These are phyloP conservation scores for Penicillium ucsense DNA, from an alignment of 495 filamentous ascomycete genomes.

Conservation along the genomic window DNA sequence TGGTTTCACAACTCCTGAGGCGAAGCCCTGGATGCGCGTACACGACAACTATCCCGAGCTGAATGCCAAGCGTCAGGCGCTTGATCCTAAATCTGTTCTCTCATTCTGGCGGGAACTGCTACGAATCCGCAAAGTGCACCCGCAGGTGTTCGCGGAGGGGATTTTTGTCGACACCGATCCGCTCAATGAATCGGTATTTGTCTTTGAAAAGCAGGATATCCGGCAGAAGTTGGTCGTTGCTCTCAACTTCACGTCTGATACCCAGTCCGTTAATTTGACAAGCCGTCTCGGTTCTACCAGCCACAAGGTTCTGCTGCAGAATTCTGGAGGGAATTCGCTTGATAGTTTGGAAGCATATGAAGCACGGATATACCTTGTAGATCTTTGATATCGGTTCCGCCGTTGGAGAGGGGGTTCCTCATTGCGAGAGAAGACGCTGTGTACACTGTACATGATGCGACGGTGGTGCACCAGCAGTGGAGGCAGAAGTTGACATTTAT, in stretches of 20 bases:
- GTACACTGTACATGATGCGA: too few relatives aligned
- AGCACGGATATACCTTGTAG: conserved; percentile 12
- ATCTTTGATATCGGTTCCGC: not conserved
- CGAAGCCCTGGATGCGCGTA: conserved; percentile 49
- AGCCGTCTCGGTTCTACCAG: conserved; percentile 2
- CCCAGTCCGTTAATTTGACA: conserved; percentile 15
- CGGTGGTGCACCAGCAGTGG: too few relatives aligned
- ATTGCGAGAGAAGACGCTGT: too few relatives aligned
- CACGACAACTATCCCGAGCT: conserved; percentile 42
- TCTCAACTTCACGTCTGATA: conserved; percentile 14
- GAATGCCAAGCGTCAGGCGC: conserved; percentile 40
- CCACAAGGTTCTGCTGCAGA: conserved; percentile 6
- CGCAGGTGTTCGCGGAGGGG: conserved; percentile 37
- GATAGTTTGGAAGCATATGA: conserved; percentile 12
- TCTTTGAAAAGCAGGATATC: conserved; percentile 11
- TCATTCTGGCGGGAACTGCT: conserved; percentile 39
- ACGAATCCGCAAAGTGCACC: conserved; percentile 27
- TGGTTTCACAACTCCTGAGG: conserved; percentile 38
- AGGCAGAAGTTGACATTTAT: too few relatives aligned
- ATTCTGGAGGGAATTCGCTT: conserved; percentile 7
- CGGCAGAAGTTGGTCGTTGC: conserved; percentile 11
- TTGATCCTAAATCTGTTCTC: conserved; percentile 28
- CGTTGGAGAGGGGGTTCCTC: too few relatives aligned
- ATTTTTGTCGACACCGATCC: conserved; percentile 32
- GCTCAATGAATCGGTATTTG: conserved; percentile 23